phyloP scores from a whole-genome alignment of 2,329 filamentous ascomycete species.

The Microascus cirrosus region DNA sequence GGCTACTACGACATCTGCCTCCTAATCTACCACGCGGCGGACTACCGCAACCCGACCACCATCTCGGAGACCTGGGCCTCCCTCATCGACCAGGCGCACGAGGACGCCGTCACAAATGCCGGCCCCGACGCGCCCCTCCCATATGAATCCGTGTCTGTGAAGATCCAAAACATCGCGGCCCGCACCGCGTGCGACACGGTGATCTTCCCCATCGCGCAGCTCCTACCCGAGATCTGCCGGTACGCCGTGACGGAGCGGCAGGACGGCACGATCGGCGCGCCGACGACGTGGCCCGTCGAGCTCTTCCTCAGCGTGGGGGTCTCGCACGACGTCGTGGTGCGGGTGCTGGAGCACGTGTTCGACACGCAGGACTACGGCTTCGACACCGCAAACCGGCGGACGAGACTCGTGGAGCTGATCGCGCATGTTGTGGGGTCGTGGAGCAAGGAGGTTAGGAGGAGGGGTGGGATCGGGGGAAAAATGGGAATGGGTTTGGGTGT shows the following conservation, averaged over 20 bases:
- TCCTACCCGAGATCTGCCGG: slow-evolving; percentile 51
- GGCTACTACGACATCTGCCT: slow-evolving; percentile 91
- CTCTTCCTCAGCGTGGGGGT: slow-evolving; percentile 45
- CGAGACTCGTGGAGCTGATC: slow-evolving; percentile 44
- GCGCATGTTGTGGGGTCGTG: slow-evolving; percentile 35
- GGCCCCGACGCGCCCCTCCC: slow-evolving; percentile 37
- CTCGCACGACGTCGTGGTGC: slow-evolving; percentile 43
- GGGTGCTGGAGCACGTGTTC: slow-evolving; percentile 44
- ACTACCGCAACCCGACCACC: slow-evolving; percentile 78
- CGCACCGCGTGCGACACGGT: slow-evolving; percentile 54
- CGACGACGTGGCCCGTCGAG: slow-evolving; percentile 45
- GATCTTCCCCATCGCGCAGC: slow-evolving; percentile 50
- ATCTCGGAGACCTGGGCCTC: slow-evolving; percentile 78
- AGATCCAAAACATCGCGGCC: slow-evolving; percentile 54
- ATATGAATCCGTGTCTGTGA: slow-evolving; percentile 58
- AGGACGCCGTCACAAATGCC: slow-evolving; percentile 30
- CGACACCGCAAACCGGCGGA: slow-evolving; percentile 33
- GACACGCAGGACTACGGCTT: slow-evolving; percentile 50
- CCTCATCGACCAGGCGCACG: slow-evolving; percentile 63
- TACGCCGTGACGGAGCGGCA: slow-evolving; percentile 50
- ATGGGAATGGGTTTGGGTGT: slow-evolving; percentile 29
- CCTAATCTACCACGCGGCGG: slow-evolving; percentile 81
- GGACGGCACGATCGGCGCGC: slow-evolving; percentile 44
- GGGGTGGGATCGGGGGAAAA: slow-evolving; percentile 21
- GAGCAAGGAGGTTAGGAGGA: slow-evolving; percentile 36